Base-by-base conservation (phyloP, 371 early-diverging fungal species). In the Syncephalastrum racemosum region DNA sequence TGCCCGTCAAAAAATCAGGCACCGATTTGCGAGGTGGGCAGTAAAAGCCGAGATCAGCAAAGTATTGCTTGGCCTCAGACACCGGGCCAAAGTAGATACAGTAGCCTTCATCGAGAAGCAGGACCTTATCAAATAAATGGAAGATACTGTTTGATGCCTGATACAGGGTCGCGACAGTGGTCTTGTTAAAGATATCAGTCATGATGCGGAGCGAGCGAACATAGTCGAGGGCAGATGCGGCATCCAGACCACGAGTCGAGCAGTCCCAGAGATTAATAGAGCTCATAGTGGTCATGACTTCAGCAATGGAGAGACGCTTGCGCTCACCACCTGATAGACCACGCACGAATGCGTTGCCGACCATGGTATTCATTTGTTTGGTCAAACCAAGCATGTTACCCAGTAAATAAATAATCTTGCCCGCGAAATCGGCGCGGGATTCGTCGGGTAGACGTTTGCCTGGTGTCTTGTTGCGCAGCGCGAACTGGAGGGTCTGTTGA, bases 211-310 rank as follows among this genome's bases (percentile, higher is more conserved):
- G 69, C 4, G 86, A 82, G 31, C 84, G 76, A 24, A 85, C 77
- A 56, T 89, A 89, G 64, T 91, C 90, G 0, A 91, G 76, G 15
- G 97, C 94, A 18, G 91, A 92, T 39, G 92, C 87, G 12, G 93
- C 85, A 74, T 98, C 98, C 19, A 98, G 77, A 54, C 97, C 96
- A 58, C 89, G 85, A 1, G 92, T 93, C 39, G 91, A 87, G 27
- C 91, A 93, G 60, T 96, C 95, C 83, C 93, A 88, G 62, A 91
- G 82, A 55, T 89, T 84, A 58, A 92, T 75, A 6, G 84, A 67
- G 31, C 89, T 87, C 18, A 75, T 73, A 2, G 90, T 83, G 2
- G 94, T 84, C 58, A 96, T 86, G 73, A 95, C 92, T 69, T 89
- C 89, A 20, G 91, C 94, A 58, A 94, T 92, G 1, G 87, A 83